A percentile compares a stretch with the other conserved stretches of the same genome.
These are phyloP conservation scores for Trichoderma sp. DNA, from an alignment of 2,329 filamentous ascomycete species.

Conservation along the genomic window DNA sequence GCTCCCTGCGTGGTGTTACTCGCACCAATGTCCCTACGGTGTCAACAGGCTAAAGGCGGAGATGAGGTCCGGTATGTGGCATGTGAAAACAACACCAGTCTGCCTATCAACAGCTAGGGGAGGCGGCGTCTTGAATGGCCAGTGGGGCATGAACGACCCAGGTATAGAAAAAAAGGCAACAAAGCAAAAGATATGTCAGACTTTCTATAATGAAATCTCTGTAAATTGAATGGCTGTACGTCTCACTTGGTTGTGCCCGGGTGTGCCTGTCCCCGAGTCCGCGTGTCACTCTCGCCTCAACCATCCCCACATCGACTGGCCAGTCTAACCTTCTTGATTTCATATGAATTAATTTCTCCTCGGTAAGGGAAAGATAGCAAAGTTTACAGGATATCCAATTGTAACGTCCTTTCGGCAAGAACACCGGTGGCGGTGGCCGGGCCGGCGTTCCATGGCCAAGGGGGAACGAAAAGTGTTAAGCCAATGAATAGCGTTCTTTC, in stretches of 20 bases:
- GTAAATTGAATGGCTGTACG: no score
- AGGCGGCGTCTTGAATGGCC: background rate
- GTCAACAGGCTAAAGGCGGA: background rate
- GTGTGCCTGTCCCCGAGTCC: background rate
- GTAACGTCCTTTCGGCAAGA: background rate
- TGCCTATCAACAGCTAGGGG: background rate
- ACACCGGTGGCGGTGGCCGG: background rate
- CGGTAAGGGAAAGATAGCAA: background rate
- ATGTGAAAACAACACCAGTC: background rate
- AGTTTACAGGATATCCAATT: background rate
- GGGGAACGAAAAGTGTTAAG: background rate
- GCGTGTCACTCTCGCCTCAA: background rate
- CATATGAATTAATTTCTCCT: background rate
- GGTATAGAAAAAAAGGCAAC: background rate
- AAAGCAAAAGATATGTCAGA: background rate
- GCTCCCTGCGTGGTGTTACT: background rate
- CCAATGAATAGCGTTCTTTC: background rate
- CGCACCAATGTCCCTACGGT: background rate
- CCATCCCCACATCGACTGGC: background rate
- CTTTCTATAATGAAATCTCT: background rate
- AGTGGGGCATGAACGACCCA: background rate
- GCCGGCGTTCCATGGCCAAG: background rate
- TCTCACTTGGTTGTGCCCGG: background rate
- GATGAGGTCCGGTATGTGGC: slow-evolving; percentile 5
- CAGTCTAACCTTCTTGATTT: background rate